A percentile compares a stretch with the other conserved stretches of the same genome.
Conservation (phyloP, 257 asterid species). For the Gardenia jasminoides region DNA sequence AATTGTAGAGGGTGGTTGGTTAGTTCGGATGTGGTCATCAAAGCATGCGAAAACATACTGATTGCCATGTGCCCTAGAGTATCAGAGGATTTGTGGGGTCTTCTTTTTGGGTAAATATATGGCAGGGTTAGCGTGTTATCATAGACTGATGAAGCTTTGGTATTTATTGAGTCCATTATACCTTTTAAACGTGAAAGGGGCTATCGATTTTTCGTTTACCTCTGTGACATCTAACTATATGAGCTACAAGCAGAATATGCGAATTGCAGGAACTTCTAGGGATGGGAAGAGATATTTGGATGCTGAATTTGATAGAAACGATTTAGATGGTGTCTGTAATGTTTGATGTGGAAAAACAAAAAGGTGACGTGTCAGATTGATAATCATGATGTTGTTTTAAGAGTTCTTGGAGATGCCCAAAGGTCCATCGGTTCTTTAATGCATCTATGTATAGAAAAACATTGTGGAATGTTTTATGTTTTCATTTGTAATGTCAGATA, state of each 20-base stretch:
- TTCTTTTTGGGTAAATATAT: background rate
- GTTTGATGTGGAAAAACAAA: background rate
- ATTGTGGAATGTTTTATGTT: background rate
- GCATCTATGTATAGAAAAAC: background rate
- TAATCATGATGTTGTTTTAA: slow-evolving; percentile 3
- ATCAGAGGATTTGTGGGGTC: background rate
- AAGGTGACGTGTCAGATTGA: background rate
- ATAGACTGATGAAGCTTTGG: background rate
- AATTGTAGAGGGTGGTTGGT: slow-evolving; percentile 54
- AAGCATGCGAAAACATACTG: slow-evolving; percentile 54
- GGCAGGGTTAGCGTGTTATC: background rate
- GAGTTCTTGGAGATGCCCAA: background rate
- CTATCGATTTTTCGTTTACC: background rate
- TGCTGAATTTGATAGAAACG: slow-evolving; percentile 6
- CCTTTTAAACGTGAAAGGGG: background rate
- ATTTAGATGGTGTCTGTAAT: background rate
- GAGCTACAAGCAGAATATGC: background rate
- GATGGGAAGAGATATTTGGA: background rate
- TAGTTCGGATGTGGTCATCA: slow-evolving; percentile 51
- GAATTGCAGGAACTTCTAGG: background rate
- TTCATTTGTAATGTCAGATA: background rate
- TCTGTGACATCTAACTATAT: background rate
- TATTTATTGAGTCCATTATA: background rate
- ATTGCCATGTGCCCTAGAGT: background rate
- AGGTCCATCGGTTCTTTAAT: background rate